A percentile compares a stretch with the other conserved stretches of the same genome.
phyloP scores from a whole-genome alignment of 164 flowering plant genomes.

The Macadamia tetraphylla region DNA sequence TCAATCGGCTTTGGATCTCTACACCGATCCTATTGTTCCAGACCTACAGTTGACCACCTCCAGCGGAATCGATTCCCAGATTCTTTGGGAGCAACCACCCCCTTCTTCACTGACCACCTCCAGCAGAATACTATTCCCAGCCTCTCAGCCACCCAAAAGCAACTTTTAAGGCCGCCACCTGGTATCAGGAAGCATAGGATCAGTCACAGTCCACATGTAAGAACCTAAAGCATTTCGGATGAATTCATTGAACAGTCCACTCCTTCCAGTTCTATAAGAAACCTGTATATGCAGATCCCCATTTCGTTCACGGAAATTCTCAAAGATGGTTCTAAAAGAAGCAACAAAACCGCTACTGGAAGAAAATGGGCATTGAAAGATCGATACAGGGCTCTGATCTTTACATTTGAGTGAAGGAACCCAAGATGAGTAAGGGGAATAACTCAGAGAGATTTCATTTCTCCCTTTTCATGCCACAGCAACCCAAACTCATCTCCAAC shows the following conservation, averaged over 20 bases:
- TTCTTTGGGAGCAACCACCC: too few species aligned
- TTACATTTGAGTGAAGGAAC: constrained; percentile 51
- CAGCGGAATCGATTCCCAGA: too few species aligned
- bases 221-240: constrained; percentile 61
- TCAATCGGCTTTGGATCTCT: too few species aligned
- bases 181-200: constrained; percentile 32
- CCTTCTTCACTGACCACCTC: too few species aligned
- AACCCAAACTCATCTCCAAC: constrained; percentile 50
- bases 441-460: constrained; percentile 53
- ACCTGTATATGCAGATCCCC: constrained; percentile 23
- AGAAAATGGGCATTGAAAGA: constrained; percentile 74
- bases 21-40: too few species aligned
- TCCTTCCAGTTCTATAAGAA: constrained; percentile 27
- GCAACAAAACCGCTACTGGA: constrained; percentile 34
- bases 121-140: too few species aligned
- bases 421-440: constrained; percentile 39
- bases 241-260: constrained; percentile 63
- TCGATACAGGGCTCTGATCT: constrained; percentile 81
- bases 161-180: constrained; percentile 11
- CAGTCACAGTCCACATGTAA: constrained; percentile 55
- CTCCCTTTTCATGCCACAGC: constrained; percentile 48
- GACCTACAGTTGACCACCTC: too few species aligned
- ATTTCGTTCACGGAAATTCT: constrained; percentile 29
- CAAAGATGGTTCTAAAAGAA: constrained; percentile 43
- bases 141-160: too few species aligned